Evolutionary conservation across 73 alveolate species (phyloP).

Genomic region (Tetrahymena elliotti): DNA sequence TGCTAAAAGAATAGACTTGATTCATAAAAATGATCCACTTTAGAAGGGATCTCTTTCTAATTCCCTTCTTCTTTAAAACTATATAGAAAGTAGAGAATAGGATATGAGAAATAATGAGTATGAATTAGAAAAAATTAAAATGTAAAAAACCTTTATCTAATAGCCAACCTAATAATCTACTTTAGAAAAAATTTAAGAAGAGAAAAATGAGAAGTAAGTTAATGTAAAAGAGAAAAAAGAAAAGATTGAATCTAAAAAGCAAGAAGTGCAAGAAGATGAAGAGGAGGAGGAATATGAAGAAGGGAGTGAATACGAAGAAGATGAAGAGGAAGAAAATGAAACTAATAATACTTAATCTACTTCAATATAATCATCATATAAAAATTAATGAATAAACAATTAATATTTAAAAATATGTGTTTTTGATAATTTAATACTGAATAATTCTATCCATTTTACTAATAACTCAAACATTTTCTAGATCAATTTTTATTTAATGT

Average conservation of each 20-base stretch:
- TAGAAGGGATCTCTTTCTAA: background rate
- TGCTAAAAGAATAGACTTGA: background rate
- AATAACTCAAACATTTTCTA: no score
- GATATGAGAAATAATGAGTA: background rate
- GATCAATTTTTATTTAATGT: no score
- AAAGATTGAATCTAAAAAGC: no score
- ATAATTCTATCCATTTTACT: no score
- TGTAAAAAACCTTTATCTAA: background rate
- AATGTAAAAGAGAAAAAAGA: background rate
- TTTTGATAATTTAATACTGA: no score
- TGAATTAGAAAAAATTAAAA: background rate
- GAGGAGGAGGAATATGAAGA: background rate
- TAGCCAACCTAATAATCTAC: background rate
- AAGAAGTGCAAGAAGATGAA: background rate
- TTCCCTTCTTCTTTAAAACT: background rate
- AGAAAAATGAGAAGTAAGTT: background rate
- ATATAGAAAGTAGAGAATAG: background rate
- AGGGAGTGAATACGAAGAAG: background rate
- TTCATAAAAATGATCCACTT: background rate
- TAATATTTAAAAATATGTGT: background rate
- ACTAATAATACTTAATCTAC: background rate
- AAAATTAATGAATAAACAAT: background rate
- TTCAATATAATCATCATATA: background rate
- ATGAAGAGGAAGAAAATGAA: background rate
- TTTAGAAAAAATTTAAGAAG: background rate